Evolutionary conservation across 1,139 yeast species (phyloP), one percentile per base, ranked within the genome.

Genomic region (Pichia sp.): DNA sequence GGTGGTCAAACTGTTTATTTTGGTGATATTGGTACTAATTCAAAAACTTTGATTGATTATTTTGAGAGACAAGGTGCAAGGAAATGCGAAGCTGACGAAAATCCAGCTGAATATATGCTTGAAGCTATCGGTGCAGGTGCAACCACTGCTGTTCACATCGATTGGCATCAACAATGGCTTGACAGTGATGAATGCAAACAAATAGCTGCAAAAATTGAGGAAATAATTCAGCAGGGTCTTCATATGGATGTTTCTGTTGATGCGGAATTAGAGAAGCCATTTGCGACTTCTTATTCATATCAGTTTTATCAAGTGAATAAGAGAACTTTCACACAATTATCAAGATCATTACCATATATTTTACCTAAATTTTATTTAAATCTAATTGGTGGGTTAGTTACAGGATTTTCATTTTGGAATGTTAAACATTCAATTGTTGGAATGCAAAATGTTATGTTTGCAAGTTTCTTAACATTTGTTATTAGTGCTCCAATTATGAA

Each of bases 91-190:
- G 44, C 36, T 48, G 57, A 46, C 59, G 79, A 58, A 60, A 74
- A 75, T 45, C 74, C 74, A 5, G 74, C 75, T 24, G 76, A 71
- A 52, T 71, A 72, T 64, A 68, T 71, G 61, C 60, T 71, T 46
- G 68, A 68, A 50, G 72, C 71, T 28, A 74, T 77, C 52, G 79
- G 79, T 35, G 79, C 79, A 10, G 79, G 78, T 66, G 71, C 72
- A 7, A 60, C 65, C 49, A 73, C 77, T 7, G 42, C 60, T 17
- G 62, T 63, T 6, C 53, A 55, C 12, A 58, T 58, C 38, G 67
- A 72, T 47, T 73, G 77, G 77, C 62, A 62, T 51, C 62, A 64
- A 5, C 56, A 64, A 23, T 71, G 78, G 75, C 2, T 34, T 17
- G 36, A 34, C 7, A 34, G 36, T 30, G 36, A 41, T 15, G 56